Conservation (phyloP, 1,139 yeast genomes). For the Sugiyamaella castrensis region DNA sequence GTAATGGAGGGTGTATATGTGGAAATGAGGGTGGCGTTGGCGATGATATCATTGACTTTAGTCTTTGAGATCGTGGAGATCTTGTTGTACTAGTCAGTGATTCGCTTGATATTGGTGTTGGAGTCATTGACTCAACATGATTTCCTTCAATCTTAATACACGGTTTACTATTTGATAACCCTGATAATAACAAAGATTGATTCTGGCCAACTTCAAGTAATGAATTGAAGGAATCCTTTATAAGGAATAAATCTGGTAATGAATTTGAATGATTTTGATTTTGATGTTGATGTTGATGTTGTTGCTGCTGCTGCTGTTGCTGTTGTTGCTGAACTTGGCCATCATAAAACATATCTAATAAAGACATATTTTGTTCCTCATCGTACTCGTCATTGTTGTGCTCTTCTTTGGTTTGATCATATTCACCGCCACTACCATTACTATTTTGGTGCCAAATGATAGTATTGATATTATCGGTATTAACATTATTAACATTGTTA, state of each 20-base stretch:
- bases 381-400: neutral
- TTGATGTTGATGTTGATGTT: no score
- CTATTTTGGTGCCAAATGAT: neutral
- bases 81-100: neutral
- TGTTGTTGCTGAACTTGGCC: neutral
- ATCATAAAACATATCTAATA: neutral
- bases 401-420: neutral
- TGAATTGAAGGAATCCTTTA: neutral
- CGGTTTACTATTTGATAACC: neutral
- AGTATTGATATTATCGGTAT: neutral
- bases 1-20: neutral
- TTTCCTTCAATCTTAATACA: neutral
- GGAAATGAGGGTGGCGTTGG: neutral
- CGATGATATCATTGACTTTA: neutral
- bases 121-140: neutral
- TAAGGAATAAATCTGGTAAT: conserved; percentile 2
- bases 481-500: neutral
- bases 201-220: neutral
- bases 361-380: neutral
- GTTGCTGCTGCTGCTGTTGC: neutral
- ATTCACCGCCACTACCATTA: neutral
- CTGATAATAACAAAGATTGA: conserved; percentile 8
- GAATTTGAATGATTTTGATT: neutral
- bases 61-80: neutral
- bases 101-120: neutral